phyloP scores from a whole-genome alignment of 495 filamentous ascomycete species.

The Saxophila tyrrhenica region DNA sequence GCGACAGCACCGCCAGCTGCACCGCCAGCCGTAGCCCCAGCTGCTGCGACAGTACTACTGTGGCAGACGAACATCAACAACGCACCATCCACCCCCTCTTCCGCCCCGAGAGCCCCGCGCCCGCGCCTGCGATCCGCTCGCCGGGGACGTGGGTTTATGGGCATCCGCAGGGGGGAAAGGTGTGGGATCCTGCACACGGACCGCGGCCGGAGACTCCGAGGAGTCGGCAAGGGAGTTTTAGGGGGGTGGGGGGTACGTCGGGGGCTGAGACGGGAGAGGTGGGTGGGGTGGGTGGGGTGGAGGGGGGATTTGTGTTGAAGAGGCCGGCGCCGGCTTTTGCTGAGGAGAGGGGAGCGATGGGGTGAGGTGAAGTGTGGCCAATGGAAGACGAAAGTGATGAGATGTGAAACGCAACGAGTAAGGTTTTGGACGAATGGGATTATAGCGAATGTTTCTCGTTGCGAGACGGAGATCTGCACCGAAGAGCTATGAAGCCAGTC shows the following conservation, averaged over 20 bases:
- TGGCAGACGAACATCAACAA: slow-evolving; percentile 39
- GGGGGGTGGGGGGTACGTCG: too few relatives aligned
- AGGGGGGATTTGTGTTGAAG: background rate
- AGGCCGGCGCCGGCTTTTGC: background rate
- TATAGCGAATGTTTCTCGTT: too few relatives aligned
- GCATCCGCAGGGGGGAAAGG: background rate
- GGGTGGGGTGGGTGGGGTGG: too few relatives aligned
- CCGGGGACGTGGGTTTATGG: background rate
- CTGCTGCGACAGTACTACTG: background rate
- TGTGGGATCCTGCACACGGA: too few relatives aligned
- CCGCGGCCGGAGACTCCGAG: too few relatives aligned
- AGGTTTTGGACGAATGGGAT: too few relatives aligned
- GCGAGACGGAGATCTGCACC: too few relatives aligned
- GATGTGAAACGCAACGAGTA: too few relatives aligned
- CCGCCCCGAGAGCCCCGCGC: slow-evolving; percentile 54
- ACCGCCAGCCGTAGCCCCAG: background rate
- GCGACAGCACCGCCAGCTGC: background rate
- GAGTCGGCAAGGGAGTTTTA: background rate
- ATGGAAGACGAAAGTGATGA: too few relatives aligned
- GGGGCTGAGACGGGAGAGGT: too few relatives aligned
- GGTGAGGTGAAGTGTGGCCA: background rate
- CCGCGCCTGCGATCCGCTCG: background rate
- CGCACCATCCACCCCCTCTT: slow-evolving; percentile 80
- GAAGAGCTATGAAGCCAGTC: too few relatives aligned
- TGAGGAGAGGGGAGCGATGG: background rate